These are phyloP conservation scores for Lasiodiplodia sp. DNA, from an alignment of 2,329 filamentous ascomycete species.

Conservation along the genomic window DNA sequence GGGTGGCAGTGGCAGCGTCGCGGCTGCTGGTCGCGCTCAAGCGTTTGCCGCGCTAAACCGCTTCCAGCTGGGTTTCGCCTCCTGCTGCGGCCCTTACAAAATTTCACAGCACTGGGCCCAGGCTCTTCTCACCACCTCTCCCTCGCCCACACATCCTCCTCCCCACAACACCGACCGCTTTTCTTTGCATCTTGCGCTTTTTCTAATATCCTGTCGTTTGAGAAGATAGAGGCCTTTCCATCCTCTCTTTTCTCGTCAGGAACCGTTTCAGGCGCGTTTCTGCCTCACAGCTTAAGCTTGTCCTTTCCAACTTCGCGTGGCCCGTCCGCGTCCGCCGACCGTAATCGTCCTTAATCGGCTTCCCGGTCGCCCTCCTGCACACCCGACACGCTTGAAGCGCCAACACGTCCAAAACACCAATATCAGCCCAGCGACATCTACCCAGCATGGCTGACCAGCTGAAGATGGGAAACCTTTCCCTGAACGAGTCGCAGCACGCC, in stretches of 20 bases:
- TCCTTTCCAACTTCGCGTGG: conserved; percentile 27
- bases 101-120: conserved; percentile 23
- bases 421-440: conserved; percentile 33
- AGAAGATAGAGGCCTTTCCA: conserved; percentile 45
- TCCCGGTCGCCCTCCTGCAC: background rate
- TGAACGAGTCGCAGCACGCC: conserved; percentile 71
- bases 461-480: conserved; percentile 78
- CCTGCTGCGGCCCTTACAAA: conserved; percentile 29
- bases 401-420: conserved; percentile 2
- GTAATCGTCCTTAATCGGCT: conserved; percentile 26
- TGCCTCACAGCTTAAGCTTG: conserved; percentile 38
- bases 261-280: conserved; percentile 52
- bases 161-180: conserved; percentile 41
- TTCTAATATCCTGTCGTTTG: conserved; percentile 48
- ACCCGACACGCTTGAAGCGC: background rate
- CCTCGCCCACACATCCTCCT: conserved; percentile 26
- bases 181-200: conserved; percentile 45
- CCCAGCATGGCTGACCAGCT: conserved; percentile 80
- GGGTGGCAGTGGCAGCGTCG: conserved; percentile 18
- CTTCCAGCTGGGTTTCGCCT: conserved; percentile 25
- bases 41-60: conserved; percentile 24
- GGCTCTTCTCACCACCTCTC: conserved; percentile 34
- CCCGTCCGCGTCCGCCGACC: conserved; percentile 13
- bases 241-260: conserved; percentile 45
- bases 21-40: conserved; percentile 1